A percentile compares a stretch with the other conserved stretches of the same genome.
phyloP scores from a whole-genome alignment of 257 asterid genomes.

The Coffea eugenioides region DNA sequence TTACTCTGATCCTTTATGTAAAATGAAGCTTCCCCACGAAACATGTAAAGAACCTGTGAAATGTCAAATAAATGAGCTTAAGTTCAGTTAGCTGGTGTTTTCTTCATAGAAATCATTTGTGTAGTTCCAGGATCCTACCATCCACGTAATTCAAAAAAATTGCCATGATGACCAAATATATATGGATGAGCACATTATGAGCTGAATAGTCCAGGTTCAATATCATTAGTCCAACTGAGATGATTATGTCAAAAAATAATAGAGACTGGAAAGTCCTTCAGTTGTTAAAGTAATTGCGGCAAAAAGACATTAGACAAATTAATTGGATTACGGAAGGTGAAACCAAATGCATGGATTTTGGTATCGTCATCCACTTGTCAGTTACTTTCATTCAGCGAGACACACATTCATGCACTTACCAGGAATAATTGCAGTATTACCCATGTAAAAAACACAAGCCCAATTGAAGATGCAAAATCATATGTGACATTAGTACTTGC shows the following conservation, averaged over 20 bases:
- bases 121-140: not conserved
- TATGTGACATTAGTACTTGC: not conserved
- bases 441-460: not conserved
- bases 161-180: not conserved
- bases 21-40: not conserved
- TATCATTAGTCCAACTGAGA: not conserved
- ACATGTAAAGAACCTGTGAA: not conserved
- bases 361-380: not conserved
- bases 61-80: not conserved
- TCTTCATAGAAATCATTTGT: not conserved
- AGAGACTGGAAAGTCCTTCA: not conserved
- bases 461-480: conserved; percentile 21
- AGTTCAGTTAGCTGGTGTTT: not conserved
- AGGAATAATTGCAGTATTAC: conserved; percentile 39
- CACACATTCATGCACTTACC: conserved; percentile 24
- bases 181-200: not conserved
- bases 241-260: not conserved
- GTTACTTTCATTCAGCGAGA: not conserved
- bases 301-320: not conserved
- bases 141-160: not conserved
- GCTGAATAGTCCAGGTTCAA: not conserved
- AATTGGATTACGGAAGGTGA: not conserved
- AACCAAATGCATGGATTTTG: not conserved
- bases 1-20: not conserved
- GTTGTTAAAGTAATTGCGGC: not conserved